These are phyloP conservation scores for Wickerhamiella azyma DNA, from an alignment of 805 yeast species.

Conservation along the genomic window DNA sequence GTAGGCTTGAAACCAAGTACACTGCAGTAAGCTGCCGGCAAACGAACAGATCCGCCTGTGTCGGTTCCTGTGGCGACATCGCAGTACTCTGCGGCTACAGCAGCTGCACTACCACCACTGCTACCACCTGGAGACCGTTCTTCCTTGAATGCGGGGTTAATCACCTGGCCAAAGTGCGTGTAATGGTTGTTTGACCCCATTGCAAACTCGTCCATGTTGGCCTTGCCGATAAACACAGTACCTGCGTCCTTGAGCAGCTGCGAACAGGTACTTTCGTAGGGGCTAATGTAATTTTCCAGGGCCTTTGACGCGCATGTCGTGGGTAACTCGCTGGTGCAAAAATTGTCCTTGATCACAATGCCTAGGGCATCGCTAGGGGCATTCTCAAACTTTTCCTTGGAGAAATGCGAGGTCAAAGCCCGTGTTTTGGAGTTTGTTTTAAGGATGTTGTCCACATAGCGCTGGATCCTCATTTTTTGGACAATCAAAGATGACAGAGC, in stretches of 20 bases:
- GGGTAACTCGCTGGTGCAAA: conserved; percentile 47
- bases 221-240: conserved; percentile 50
- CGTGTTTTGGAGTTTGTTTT: conserved; percentile 19
- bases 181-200: conserved; percentile 54
- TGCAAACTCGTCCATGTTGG: conserved; percentile 93
- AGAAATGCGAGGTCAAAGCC: conserved; percentile 21
- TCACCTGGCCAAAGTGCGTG: conserved; percentile 24
- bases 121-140: conserved; percentile 69
- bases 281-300: conserved; percentile 47
- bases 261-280: conserved; percentile 69
- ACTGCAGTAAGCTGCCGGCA: conserved; percentile 83
- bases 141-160: conserved; percentile 32
- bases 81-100: conserved; percentile 58
- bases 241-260: conserved; percentile 40
- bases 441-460: conserved; percentile 20
- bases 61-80: conserved; percentile 85
- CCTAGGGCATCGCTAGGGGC: conserved; percentile 12
- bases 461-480: conserved; percentile 3
- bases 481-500: not conserved
- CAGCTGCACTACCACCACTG: conserved; percentile 92
- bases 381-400: conserved; percentile 10
- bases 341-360: conserved; percentile 65
- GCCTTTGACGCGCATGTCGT: conserved; percentile 73
- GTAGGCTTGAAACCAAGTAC: conserved; percentile 83
- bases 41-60: conserved; percentile 91